phyloP scores from a whole-genome alignment of 768 basidiomycete species.

The Mycena metata region DNA sequence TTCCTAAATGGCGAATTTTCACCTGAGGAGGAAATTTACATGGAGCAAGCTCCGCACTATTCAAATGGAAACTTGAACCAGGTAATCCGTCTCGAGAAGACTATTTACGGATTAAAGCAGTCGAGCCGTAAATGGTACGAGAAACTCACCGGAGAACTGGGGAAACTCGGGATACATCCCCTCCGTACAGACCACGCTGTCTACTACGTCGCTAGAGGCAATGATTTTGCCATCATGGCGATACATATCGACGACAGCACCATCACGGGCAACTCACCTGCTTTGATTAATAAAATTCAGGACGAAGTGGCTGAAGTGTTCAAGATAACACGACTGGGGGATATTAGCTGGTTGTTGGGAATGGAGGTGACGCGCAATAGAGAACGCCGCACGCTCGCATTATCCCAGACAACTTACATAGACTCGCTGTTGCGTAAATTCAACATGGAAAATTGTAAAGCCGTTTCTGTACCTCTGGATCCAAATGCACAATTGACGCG shows the following conservation, averaged over 20 bases:
- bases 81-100: conserved; percentile 33
- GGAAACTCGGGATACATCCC: conserved; percentile 24
- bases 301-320: conserved; percentile 43
- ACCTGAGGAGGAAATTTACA: conserved; percentile 39
- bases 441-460: conserved; percentile 19
- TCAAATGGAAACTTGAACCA: conserved; percentile 21
- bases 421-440: conserved; percentile 43
- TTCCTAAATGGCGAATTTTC: conserved; percentile 37
- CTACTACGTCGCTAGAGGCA: conserved; percentile 25
- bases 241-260: conserved; percentile 54
- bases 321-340: conserved; percentile 48
- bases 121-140: conserved; percentile 49
- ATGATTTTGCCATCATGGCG: conserved; percentile 25
- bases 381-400: conserved; percentile 38
- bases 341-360: conserved; percentile 48
- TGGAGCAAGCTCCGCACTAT: conserved; percentile 42
- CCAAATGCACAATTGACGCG: conserved; percentile 14
- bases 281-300: conserved; percentile 37
- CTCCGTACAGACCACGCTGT: conserved; percentile 35
- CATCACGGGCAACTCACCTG: conserved; percentile 38
- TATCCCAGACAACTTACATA: conserved; percentile 49
- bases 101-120: conserved; percentile 54
- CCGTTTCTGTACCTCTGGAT: conserved; percentile 22
- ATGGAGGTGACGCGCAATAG: conserved; percentile 45
- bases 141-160: conserved; percentile 39